phyloP scores from a whole-genome alignment of 169 alveolate species.

The Eimeria falciformis region DNA sequence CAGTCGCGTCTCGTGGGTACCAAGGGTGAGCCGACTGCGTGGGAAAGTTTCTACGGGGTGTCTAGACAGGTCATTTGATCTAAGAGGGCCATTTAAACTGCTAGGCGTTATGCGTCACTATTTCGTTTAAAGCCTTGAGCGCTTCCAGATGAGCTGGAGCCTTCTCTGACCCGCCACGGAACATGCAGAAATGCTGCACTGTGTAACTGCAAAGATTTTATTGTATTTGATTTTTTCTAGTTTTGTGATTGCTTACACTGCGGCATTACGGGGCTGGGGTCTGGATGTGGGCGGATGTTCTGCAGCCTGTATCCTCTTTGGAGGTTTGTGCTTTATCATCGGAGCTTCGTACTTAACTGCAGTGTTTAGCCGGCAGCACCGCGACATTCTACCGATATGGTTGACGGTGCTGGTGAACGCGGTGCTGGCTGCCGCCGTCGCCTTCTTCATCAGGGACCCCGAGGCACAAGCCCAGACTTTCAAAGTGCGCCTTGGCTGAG shows the following conservation, averaged over 20 bases:
- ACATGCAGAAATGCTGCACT: no score
- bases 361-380: slow-evolving; percentile 44
- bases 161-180: no score
- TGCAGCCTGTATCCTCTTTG: slow-evolving; percentile 66
- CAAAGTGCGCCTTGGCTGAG: background rate
- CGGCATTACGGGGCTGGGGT: background rate
- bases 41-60: no score
- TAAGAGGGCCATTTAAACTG: no score
- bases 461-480: slow-evolving; percentile 64
- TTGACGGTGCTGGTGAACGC: slow-evolving; percentile 50
- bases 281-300: background rate
- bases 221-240: no score
- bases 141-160: no score
- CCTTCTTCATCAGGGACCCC: slow-evolving; percentile 48
- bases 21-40: background rate
- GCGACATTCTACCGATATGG: slow-evolving; percentile 43
- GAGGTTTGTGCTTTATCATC: slow-evolving; percentile 39
- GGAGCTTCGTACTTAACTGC: slow-evolving; percentile 56
- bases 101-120: no score
- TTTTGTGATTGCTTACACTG: background rate
- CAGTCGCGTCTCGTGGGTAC: slow-evolving; percentile 51
- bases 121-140: no score
- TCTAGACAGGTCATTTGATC: no score
- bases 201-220: no score
- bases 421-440: slow-evolving; percentile 40